Evolutionary conservation across 352 stramenopile genomes (phyloP).

Genomic region (Peronospora farinosa): DNA sequence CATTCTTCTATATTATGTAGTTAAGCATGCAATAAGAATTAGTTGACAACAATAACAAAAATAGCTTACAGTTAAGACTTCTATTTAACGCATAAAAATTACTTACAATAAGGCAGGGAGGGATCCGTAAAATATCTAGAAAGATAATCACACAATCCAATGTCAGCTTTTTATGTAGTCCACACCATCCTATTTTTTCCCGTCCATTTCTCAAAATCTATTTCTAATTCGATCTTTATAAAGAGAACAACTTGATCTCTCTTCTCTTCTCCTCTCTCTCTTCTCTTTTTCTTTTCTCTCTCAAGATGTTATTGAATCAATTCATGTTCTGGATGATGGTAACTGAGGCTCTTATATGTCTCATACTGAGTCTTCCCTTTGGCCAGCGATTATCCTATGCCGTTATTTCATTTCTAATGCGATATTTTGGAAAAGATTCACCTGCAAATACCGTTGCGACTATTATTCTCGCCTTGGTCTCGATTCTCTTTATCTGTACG

Average conservation of each 20-base stretch:
- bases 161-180: too few relatives aligned
- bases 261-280: not conserved
- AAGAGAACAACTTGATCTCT: not conserved
- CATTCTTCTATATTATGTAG: not conserved
- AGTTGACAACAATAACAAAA: too few relatives aligned
- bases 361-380: constrained; percentile 49
- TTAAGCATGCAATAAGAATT: not conserved
- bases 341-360: constrained; percentile 37
- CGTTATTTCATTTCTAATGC: constrained; percentile 54
- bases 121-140: too few relatives aligned
- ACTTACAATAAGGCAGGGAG: too few relatives aligned
- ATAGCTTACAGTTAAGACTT: too few relatives aligned
- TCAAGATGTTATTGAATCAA: constrained; percentile 47
- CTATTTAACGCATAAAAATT: too few relatives aligned
- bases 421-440: constrained; percentile 41
- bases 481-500: constrained; percentile 72
- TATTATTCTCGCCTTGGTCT: constrained; percentile 52
- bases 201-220: too few relatives aligned
- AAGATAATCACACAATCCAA: too few relatives aligned
- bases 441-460: constrained; percentile 36
- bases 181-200: too few relatives aligned
- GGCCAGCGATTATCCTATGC: constrained; percentile 49
- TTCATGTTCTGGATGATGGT: constrained; percentile 55
- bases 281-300: not conserved
- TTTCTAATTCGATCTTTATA: not conserved